phyloP scores from a whole-genome alignment of 2,329 filamentous ascomycete species.

The Chrysosphaeria jannelii region DNA sequence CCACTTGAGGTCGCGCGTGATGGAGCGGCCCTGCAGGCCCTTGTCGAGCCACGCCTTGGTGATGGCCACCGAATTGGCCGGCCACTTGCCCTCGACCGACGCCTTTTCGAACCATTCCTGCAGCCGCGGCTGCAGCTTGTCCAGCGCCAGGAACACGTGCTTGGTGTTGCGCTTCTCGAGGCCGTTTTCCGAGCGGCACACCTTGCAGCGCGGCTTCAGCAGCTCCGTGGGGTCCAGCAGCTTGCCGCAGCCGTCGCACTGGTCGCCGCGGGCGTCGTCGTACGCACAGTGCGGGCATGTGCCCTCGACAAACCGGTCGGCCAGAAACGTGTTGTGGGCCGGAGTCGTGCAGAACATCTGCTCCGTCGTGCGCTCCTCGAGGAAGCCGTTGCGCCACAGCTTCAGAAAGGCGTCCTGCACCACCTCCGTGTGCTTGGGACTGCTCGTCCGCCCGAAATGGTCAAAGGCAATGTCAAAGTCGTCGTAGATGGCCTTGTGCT shows the following conservation, averaged over 20 bases:
- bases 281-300: conserved; percentile 46
- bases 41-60: conserved; percentile 58
- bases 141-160: conserved; percentile 68
- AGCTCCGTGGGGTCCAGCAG: conserved; percentile 43
- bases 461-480: conserved; percentile 94
- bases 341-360: conserved; percentile 49
- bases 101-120: conserved; percentile 49
- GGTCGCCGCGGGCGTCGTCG: conserved; percentile 39
- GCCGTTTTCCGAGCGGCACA: conserved; percentile 77
- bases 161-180: conserved; percentile 60
- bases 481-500: conserved; percentile 73
- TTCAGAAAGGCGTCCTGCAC: conserved; percentile 72
- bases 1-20: conserved; percentile 83
- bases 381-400: conserved; percentile 63
- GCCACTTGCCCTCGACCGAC: conserved; percentile 47
- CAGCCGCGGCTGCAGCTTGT: conserved; percentile 51
- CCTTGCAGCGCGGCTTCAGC: conserved; percentile 69
- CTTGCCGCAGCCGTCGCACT: conserved; percentile 32
- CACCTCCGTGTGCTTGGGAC: conserved; percentile 66
- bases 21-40: conserved; percentile 61
- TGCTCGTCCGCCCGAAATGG: conserved; percentile 81
- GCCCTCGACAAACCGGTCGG: conserved; percentile 59
- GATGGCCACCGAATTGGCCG: conserved; percentile 42
- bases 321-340: conserved; percentile 15
- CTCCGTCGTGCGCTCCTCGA: conserved; percentile 61